Evolutionary conservation across 345 rosid species (phyloP).

Genomic region (Populus deltoides): DNA sequence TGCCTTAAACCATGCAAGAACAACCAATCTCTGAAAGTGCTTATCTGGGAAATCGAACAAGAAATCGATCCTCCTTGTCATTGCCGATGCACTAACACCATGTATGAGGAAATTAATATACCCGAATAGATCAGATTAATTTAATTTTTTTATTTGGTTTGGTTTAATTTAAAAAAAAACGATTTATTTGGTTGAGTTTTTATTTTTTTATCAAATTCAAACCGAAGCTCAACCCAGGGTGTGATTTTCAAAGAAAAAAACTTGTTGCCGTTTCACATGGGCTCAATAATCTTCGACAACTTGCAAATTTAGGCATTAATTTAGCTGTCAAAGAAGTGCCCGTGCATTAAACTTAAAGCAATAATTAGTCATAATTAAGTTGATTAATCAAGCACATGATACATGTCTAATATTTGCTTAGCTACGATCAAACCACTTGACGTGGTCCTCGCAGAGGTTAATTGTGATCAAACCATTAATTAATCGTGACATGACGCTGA

Average conservation of each 20-base stretch:
- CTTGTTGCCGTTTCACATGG: neutral
- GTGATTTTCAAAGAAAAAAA: neutral
- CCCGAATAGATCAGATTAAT: no score
- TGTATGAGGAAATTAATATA: no score
- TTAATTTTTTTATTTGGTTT: no score
- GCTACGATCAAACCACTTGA: no score
- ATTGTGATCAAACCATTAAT: no score
- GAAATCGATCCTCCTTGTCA: neutral
- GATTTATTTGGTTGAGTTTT: no score
- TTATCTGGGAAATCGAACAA: neutral
- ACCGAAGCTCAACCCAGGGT: no score
- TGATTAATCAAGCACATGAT: neutral
- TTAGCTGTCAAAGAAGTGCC: neutral
- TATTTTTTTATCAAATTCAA: no score
- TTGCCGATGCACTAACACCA: neutral
- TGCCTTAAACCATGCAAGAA: neutral
- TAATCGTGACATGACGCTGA: no score
- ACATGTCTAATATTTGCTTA: no score
- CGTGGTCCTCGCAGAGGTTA: no score
- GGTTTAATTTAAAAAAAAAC: no score
- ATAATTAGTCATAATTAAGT: neutral
- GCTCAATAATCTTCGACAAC: neutral
- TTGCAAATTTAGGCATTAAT: constrained; percentile 5
- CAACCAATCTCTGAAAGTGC: neutral
- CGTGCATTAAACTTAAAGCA: neutral